phyloP scores from a whole-genome alignment of 2,329 filamentous ascomycete species.

The Fusarium siculi region DNA sequence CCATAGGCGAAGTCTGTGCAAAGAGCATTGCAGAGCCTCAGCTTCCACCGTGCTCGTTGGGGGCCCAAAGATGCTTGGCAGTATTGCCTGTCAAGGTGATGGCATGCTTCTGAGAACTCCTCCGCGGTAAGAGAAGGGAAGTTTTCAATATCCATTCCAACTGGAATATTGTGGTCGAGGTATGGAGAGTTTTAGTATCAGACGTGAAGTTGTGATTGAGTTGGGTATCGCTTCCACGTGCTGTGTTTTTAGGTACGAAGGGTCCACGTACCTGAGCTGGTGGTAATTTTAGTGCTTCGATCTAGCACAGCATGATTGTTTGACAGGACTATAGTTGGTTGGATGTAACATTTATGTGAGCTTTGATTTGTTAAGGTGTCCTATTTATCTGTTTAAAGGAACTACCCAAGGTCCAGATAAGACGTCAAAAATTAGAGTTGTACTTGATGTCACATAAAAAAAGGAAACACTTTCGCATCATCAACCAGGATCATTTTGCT shows the following conservation, averaged over 20 bases:
- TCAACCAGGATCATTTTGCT: background rate
- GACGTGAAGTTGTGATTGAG: slow-evolving; percentile 6
- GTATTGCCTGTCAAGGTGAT: slow-evolving; percentile 69
- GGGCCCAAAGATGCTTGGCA: slow-evolving; percentile 67
- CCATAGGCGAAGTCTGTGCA: slow-evolving; percentile 56
- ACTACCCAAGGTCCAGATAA: background rate
- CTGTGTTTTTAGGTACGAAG: slow-evolving; percentile 8
- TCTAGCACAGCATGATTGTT: background rate
- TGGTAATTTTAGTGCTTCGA: background rate
- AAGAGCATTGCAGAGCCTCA: slow-evolving; percentile 63
- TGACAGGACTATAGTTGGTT: background rate
- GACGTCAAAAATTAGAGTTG: background rate
- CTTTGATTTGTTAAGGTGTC: background rate
- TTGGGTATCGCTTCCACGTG: slow-evolving; percentile 20
- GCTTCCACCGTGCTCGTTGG: slow-evolving; percentile 64
- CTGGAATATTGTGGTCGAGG: background rate
- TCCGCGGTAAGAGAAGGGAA: slow-evolving; percentile 71
- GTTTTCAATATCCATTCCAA: slow-evolving; percentile 57
- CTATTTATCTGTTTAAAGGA: background rate
- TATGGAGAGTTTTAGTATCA: background rate
- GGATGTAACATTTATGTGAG: background rate
- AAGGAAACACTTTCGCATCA: background rate
- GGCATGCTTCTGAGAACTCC: slow-evolving; percentile 74
- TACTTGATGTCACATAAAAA: background rate
- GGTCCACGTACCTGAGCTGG: slow-evolving; percentile 11